These are phyloP conservation scores for Mentha longifolia DNA, from an alignment of 257 asterid species.

Conservation along the genomic window DNA sequence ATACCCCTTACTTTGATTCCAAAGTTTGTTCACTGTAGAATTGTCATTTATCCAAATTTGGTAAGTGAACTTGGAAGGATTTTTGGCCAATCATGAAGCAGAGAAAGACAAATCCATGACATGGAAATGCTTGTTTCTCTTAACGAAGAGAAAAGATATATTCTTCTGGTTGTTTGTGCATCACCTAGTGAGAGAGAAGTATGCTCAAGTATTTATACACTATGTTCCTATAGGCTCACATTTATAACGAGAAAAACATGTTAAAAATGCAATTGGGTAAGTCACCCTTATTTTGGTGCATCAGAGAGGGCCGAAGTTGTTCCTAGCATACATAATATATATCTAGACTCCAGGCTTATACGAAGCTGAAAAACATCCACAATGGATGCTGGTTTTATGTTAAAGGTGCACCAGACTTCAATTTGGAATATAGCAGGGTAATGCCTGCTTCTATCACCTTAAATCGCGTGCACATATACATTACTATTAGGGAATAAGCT, in stretches of 20 bases:
- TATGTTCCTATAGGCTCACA: background rate
- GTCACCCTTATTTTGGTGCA: background rate
- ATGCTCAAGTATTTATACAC: background rate
- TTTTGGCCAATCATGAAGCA: background rate
- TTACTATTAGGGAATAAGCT: too few species aligned
- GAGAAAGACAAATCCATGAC: background rate
- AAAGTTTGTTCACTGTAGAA: background rate
- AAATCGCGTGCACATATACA: too few species aligned
- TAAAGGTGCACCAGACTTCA: too few species aligned
- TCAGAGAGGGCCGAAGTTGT: background rate
- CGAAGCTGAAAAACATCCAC: too few species aligned
- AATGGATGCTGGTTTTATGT: too few species aligned
- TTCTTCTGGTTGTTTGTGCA: conserved; percentile 3
- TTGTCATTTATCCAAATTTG: background rate
- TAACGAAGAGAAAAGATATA: background rate
- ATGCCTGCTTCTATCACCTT: too few species aligned
- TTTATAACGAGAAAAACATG: conserved; percentile 13
- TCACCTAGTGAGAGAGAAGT: background rate
- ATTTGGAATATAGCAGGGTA: too few species aligned
- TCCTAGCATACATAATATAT: conserved; percentile 6
- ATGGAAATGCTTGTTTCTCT: background rate
- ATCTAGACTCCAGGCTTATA: background rate
- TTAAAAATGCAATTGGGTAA: background rate
- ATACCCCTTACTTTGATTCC: conserved; percentile 7
- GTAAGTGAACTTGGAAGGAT: background rate